Evolutionary conservation across 495 filamentous ascomycete species (phyloP).

Genomic region (Elasticomyces elasticus): DNA sequence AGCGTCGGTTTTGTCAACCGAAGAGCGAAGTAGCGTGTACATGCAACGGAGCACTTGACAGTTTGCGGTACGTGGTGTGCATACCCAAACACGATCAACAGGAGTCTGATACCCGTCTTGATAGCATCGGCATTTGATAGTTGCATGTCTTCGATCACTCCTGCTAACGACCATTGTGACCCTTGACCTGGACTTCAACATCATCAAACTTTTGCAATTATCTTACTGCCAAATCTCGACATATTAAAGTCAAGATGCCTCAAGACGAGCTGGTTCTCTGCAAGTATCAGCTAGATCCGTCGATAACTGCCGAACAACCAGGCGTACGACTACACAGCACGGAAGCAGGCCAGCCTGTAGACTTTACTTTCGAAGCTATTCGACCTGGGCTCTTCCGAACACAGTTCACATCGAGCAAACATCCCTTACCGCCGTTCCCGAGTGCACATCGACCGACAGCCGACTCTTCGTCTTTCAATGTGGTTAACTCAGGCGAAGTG

Average conservation of each 20-base stretch:
- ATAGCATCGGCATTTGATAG: no score
- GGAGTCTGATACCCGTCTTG: no score
- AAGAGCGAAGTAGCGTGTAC: neutral
- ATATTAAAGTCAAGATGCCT: conserved; percentile 42
- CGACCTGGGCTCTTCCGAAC: conserved; percentile 54
- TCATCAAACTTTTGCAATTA: no score
- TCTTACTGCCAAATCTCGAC: no score
- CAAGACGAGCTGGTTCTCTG: conserved; percentile 38
- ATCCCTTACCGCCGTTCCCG: conserved; percentile 51
- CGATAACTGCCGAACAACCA: neutral
- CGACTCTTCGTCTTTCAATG: conserved; percentile 24
- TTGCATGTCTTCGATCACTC: no score
- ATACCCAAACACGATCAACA: no score
- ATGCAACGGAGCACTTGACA: neutral
- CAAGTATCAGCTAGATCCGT: conserved; percentile 1
- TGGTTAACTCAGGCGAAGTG: conserved; percentile 25
- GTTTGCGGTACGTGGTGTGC: conserved; percentile 5
- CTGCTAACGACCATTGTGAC: no score
- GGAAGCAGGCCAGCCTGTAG: conserved; percentile 32
- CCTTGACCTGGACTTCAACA: no score
- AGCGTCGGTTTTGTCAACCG: neutral
- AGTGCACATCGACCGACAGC: conserved; percentile 42
- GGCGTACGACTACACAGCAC: conserved; percentile 37
- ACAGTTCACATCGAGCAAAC: conserved; percentile 48
- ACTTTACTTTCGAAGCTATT: conserved; percentile 50